A percentile compares a stretch with the other conserved stretches of the same genome.
These are phyloP conservation scores for Aurinia saxatilis DNA, from an alignment of 345 rosid genomes.

Conservation along the genomic window DNA sequence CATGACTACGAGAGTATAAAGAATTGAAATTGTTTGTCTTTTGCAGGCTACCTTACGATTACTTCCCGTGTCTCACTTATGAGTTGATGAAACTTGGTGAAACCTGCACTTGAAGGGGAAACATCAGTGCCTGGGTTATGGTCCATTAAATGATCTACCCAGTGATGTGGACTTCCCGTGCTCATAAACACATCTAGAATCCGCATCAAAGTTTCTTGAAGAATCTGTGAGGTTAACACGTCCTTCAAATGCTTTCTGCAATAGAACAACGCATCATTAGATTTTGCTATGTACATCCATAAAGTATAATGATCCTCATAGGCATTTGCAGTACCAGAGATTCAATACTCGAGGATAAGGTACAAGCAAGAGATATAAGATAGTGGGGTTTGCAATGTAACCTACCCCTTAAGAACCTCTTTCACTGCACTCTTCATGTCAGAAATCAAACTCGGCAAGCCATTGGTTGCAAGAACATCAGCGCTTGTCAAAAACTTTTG, in stretches of 20 bases:
- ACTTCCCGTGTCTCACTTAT: constrained; percentile 75
- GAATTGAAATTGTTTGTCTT: not conserved
- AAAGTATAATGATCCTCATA: not conserved
- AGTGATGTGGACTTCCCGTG: constrained; percentile 59
- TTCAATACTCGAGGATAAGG: not conserved
- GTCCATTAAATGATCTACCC: constrained; percentile 80
- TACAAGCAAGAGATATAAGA: not conserved
- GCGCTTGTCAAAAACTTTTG: constrained; percentile 68
- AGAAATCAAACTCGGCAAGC: constrained; percentile 48
- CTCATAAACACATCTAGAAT: constrained; percentile 75
- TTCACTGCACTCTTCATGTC: constrained; percentile 55
- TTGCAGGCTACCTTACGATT: constrained; percentile 49
- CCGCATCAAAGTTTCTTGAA: constrained; percentile 58
- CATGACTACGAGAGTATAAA: not conserved
- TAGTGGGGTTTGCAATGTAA: not conserved
- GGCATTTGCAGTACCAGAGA: constrained; percentile 2
- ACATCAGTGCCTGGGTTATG: constrained; percentile 39
- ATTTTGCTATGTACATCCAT: not conserved
- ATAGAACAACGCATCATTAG: not conserved
- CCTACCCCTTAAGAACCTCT: constrained; percentile 76
- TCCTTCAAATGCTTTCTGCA: constrained; percentile 80
- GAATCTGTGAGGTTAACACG: constrained; percentile 35
- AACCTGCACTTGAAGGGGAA: constrained; percentile 22
- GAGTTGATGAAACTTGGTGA: constrained; percentile 62
- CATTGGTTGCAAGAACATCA: constrained; percentile 70